phyloP scores from a whole-genome alignment of 1,284 basidiomycete genomes.

The Spongiforma sp. region DNA sequence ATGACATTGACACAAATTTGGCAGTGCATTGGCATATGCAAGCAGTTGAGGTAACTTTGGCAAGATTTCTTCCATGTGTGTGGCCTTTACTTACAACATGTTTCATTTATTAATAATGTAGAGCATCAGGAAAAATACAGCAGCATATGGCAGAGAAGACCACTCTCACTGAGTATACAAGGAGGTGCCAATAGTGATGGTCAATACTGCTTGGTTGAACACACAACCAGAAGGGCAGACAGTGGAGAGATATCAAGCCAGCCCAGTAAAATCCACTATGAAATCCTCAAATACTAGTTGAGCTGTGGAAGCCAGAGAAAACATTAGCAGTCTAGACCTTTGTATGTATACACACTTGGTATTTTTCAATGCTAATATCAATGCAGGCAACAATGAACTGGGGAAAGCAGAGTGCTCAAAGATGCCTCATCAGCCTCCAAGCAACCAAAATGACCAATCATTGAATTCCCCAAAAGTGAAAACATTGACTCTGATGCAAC shows the following conservation, averaged over 20 bases:
- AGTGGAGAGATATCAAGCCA: background rate
- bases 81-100: too few relatives aligned
- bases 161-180: background rate
- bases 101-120: too few relatives aligned
- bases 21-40: too few relatives aligned
- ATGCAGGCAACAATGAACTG: background rate
- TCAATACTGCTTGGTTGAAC: background rate
- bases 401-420: background rate
- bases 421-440: background rate
- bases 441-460: background rate
- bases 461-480: background rate
- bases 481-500: background rate
- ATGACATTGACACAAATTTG: too few relatives aligned
- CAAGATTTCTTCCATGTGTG: too few relatives aligned
- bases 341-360: background rate
- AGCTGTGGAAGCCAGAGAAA: background rate
- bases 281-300: background rate
- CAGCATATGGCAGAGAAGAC: too few relatives aligned
- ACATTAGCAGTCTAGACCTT: background rate
- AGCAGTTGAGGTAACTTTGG: too few relatives aligned
- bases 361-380: background rate
- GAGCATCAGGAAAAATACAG: too few relatives aligned
- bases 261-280: background rate
- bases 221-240: background rate
- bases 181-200: background rate